A percentile compares a stretch with the other conserved stretches of the same genome.
Evolutionary conservation across 345 rosid genomes (phyloP).

Genomic region (Eucalyptus sideroxylon): DNA sequence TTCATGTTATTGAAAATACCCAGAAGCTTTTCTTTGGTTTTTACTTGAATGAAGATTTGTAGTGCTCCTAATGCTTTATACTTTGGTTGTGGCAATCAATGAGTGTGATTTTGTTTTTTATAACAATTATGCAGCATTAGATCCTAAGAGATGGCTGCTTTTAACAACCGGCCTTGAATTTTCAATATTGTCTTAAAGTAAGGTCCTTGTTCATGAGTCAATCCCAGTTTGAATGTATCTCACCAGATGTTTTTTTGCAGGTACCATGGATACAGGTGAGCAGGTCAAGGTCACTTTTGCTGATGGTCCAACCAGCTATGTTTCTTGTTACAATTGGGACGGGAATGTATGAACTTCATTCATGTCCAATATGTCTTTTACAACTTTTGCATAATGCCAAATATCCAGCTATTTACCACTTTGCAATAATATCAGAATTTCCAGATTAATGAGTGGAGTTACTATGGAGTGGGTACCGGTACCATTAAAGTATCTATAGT

Average conservation of each 20-base stretch:
- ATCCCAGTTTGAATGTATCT: background rate
- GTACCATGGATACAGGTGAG: constrained; percentile 97
- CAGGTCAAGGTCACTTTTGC: constrained; percentile 71
- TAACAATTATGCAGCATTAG: background rate
- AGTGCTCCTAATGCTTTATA: background rate
- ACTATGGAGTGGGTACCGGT: background rate
- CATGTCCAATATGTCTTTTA: background rate
- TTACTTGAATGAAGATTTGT: background rate
- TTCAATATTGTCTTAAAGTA: background rate
- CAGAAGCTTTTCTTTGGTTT: background rate
- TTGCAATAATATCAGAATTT: background rate
- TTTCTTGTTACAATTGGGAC: constrained; percentile 67
- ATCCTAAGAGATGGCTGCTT: background rate
- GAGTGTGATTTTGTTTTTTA: background rate
- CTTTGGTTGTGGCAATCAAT: background rate
- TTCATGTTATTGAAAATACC: background rate
- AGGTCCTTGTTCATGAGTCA: background rate
- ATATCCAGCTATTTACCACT: background rate
- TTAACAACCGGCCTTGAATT: background rate
- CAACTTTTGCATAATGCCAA: background rate
- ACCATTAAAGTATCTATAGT: background rate
- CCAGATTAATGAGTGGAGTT: background rate
- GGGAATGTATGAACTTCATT: constrained; percentile 48
- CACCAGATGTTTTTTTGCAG: constrained; percentile 16
- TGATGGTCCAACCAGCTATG: constrained; percentile 59